Base-by-base conservation (phyloP, 768 basidiomycete genomes). In the Lactarius akahatsu region DNA sequence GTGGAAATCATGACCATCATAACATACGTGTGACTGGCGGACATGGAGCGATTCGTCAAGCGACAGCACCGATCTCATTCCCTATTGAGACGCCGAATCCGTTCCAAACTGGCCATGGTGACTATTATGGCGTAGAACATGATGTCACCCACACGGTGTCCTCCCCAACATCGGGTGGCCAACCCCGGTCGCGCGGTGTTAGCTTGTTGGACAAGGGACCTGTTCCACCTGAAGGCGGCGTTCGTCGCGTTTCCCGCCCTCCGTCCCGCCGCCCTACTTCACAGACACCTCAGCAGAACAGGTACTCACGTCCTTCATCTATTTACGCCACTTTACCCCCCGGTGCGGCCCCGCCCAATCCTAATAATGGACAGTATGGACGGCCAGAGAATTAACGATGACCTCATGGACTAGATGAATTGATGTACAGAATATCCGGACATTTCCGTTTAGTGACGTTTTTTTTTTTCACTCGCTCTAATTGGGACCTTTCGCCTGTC, bases 121-220 rank as follows among this genome's bases (percentile, higher is more conserved):
- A 43, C 32, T 45, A 57, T n/a, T 40, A 62, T 50, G 36, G 38
- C 40, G 40, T 4, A 55, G 64, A 67, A 40, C 57, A 62, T 54
- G 55, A 68, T 7, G 38, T 32, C 32, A 36, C 34, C n/a, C 18
- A 57, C 30, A 28, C 64, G 16, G 9, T 23, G 3, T 55, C 57
- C 3, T 20, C 47, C 20, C 32, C 59, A 32, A 18, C 59, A 47
- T 64, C 57, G 45, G 66, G 61, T 38, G 66, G 57, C 57, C 63
- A 63, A 59, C 67, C 56, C 58, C 68, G 66, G 50, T 56, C 59
- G 6, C 84, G 91, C 13, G 93, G 95, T 28, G 82, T 97, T 57
- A 88, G 88, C 55, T 77, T 98, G 63, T 85, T 84, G 62, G 96
- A 98, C 70, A 79, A 85, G 71, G 96, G 96, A 16, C 93, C 92